phyloP scores from a whole-genome alignment of 768 basidiomycete genomes.

The Neoboletus magnificus region DNA sequence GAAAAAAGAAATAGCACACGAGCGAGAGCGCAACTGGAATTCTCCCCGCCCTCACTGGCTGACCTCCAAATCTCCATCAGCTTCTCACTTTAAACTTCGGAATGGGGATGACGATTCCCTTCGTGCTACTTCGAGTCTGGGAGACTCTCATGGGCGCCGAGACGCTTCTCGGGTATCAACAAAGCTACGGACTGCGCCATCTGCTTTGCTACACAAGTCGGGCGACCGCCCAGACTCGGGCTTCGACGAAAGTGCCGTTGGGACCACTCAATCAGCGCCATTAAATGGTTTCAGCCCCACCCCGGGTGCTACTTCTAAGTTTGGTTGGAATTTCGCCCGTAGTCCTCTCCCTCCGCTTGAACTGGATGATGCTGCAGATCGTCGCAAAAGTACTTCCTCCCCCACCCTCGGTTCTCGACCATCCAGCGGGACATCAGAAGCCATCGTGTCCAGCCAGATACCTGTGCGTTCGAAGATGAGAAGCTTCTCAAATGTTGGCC shows the following conservation, averaged over 20 bases:
- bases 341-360: constrained; percentile 41
- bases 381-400: constrained; percentile 18
- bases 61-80: constrained; percentile 19
- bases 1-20: constrained; percentile 39
- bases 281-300: constrained; percentile 9
- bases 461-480: constrained; percentile 43
- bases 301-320: constrained; percentile 27
- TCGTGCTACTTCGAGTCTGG: constrained; percentile 19
- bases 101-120: constrained; percentile 5
- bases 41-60: constrained; percentile 60
- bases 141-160: constrained; percentile 8
- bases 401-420: constrained; percentile 26
- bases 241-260: neutral
- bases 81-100: constrained; percentile 4
- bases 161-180: neutral
- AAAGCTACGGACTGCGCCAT: constrained; percentile 1
- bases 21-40: constrained; percentile 70
- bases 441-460: constrained; percentile 37
- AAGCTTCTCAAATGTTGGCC: constrained; percentile 15
- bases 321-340: constrained; percentile 42
- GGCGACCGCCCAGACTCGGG: neutral
- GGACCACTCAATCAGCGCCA: neutral
- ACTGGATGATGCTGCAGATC: constrained; percentile 26
- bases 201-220: neutral
- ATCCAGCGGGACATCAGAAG: constrained; percentile 24